Percentiles rank a stretch among this genome's conserved stretches.
Conservation (phyloP, 208 protist genomes). For the Phytomonas sp. region DNA sequence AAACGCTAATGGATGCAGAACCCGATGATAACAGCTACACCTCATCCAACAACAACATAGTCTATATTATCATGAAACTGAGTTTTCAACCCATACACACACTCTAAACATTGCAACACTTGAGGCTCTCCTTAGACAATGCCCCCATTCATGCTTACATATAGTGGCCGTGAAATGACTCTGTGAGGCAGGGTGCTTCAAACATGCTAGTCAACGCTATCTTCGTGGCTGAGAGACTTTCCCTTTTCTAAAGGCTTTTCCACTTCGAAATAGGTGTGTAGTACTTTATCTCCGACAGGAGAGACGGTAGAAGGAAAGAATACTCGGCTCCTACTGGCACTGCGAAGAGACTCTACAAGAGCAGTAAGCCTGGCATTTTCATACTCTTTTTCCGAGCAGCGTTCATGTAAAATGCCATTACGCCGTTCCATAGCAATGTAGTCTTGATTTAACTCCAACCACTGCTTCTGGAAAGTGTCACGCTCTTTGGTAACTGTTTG, state of each 20-base stretch:
- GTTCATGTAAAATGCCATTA: constrained; percentile 65
- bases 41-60: not conserved
- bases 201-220: not conserved
- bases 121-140: not conserved
- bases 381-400: constrained; percentile 61
- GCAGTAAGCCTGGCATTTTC: constrained; percentile 53
- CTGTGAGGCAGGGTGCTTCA: not conserved
- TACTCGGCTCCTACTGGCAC: not conserved
- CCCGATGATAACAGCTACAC: not conserved
- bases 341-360: constrained; percentile 9
- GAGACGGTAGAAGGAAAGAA: not conserved
- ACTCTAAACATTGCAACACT: not conserved
- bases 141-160: not conserved
- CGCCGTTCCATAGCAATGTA: constrained; percentile 61
- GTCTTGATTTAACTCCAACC: constrained; percentile 43
- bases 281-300: not conserved
- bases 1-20: not conserved
- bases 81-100: not conserved
- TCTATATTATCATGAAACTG: not conserved
- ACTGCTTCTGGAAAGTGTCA: constrained; percentile 36
- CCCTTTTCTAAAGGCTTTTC: not conserved
- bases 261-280: not conserved
- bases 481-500: constrained; percentile 45
- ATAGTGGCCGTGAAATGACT: not conserved
- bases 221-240: not conserved